A percentile compares a stretch with the other conserved stretches of the same genome.
Evolutionary conservation across 176 grass and related monocot genomes (phyloP).

Genomic region (Juncus effusus): DNA sequence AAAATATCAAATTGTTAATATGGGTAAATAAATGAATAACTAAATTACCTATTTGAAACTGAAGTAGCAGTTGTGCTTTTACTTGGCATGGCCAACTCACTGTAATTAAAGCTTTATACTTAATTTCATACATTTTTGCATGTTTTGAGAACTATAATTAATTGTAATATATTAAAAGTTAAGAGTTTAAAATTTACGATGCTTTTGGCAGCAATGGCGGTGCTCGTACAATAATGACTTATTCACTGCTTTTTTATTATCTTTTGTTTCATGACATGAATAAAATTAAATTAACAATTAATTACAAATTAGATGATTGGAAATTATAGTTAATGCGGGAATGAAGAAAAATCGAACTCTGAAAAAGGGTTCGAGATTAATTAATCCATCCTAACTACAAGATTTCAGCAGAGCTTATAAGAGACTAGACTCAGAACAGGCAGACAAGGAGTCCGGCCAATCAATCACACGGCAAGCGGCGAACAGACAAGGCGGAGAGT

Average conservation of each 20-base stretch:
- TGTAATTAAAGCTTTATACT: conserved; percentile 24
- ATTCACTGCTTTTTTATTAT: conserved; percentile 40
- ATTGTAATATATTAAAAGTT: conserved; percentile 12
- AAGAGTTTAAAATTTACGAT: conserved; percentile 56
- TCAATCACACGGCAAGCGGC: too few species aligned
- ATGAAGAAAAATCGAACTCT: too few species aligned
- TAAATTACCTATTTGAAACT: conserved; percentile 61
- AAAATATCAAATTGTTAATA: too few species aligned
- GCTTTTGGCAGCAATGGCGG: conserved; percentile 75
- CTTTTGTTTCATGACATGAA: conserved; percentile 50
- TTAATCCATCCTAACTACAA: too few species aligned
- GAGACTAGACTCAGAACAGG: too few species aligned
- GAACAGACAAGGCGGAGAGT: too few species aligned
- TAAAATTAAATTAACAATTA: conserved; percentile 25
- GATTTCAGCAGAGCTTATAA: too few species aligned
- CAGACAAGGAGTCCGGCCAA: too few species aligned
- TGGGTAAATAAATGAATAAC: too few species aligned
- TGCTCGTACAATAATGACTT: conserved; percentile 53
- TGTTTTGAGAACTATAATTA: conserved; percentile 11
- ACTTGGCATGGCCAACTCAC: conserved; percentile 51
- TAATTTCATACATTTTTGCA: conserved; percentile 4
- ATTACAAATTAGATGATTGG: conserved; percentile 7
- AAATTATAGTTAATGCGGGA: not conserved
- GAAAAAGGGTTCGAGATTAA: too few species aligned
- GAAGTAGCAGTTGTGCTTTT: conserved; percentile 62